Conservation (phyloP, 208 protist genomes). For the Crithidia bombi region DNA sequence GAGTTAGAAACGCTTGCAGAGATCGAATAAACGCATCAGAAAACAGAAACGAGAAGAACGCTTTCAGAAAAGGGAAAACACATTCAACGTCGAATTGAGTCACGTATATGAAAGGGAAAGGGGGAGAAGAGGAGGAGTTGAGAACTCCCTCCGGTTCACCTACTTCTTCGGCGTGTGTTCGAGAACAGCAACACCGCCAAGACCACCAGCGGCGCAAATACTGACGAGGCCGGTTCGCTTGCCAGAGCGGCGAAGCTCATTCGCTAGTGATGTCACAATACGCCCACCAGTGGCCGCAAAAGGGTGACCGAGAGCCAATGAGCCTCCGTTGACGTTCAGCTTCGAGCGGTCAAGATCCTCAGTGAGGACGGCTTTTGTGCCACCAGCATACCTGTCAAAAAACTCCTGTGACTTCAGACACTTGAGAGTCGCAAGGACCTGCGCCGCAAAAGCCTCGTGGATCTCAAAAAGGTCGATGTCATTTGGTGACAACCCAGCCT, state of each 20-base stretch:
- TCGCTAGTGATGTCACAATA: conserved; percentile 74
- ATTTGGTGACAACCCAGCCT: conserved; percentile 68
- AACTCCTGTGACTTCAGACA: conserved; percentile 74
- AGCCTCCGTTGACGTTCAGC: conserved; percentile 82
- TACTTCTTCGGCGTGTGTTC: conserved; percentile 63
- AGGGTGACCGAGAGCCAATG: conserved; percentile 85
- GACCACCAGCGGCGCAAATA: conserved; percentile 89
- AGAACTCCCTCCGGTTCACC: not conserved
- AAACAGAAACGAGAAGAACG: not conserved
- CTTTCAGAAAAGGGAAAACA: conserved; percentile 1
- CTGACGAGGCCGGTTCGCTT: conserved; percentile 83
- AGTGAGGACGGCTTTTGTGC: conserved; percentile 39
- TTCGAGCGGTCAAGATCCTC: conserved; percentile 72
- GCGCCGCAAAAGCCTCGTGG: conserved; percentile 90
- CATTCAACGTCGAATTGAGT: not conserved
- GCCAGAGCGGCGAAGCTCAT: conserved; percentile 78
- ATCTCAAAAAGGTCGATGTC: conserved; percentile 91
- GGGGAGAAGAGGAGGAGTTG: conserved; percentile 8
- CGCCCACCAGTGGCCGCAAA: conserved; percentile 89
- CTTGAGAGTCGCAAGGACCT: conserved; percentile 85
- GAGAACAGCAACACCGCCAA: conserved; percentile 75
- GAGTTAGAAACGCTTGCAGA: not conserved
- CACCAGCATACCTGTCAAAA: conserved; percentile 55
- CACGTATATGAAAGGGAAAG: not conserved
- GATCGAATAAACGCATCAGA: not conserved